Base-by-base conservation (phyloP, 2,329 filamentous ascomycete species). In the Alternaria arbusti region DNA sequence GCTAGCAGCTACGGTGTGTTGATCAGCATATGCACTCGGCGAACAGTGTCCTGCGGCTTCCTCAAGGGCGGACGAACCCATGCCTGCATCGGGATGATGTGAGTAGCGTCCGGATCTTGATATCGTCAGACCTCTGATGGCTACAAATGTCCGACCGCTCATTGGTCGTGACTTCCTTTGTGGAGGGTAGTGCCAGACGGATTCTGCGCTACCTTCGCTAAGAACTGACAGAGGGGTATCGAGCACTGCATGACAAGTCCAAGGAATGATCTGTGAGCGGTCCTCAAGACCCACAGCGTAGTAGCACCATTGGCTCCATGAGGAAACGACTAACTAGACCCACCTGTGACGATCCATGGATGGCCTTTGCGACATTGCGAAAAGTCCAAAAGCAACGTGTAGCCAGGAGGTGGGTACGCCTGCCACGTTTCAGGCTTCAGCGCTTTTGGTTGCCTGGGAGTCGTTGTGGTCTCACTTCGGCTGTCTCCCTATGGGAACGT, bases 131-230 rank as follows among this genome's bases (percentile, higher is more conserved):
- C 58, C 60, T 58, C 28, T 56, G 52, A 50, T 57, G 58, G 52
- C 57, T 62, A 26, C 54, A 56, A 67, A 61, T 23, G 44, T 20
- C 43, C 40, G 52, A 13, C 44, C 17, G 40, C 36, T 61, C 28
- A 73, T 73, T 74, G 71, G 67, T 51, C 46, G 47, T 64, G 60
- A 55, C 54, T 61, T 54, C 61, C 60, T 59, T 59, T 65, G 56
- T 64, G 67, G 56, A 66, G 46, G 56, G 50, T 52, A 65, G 59
- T 54, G 61, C 47, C 13, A 54, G 52, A 52, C 22, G 12, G 44
- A 45, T 59, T 5, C n/a, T 8, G 22, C 51, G 26, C 50, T 30
- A 54, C 40, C 30, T 45, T 22, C 55, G 44, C 51, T 66, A 58
- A 55, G 49, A 36, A 54, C 65, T 62, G 69, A 65, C 70, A 67